Percentiles rank a stretch among this genome's conserved stretches.
Conservation (phyloP, 768 basidiomycete genomes). For the Termitomyces sp. region DNA sequence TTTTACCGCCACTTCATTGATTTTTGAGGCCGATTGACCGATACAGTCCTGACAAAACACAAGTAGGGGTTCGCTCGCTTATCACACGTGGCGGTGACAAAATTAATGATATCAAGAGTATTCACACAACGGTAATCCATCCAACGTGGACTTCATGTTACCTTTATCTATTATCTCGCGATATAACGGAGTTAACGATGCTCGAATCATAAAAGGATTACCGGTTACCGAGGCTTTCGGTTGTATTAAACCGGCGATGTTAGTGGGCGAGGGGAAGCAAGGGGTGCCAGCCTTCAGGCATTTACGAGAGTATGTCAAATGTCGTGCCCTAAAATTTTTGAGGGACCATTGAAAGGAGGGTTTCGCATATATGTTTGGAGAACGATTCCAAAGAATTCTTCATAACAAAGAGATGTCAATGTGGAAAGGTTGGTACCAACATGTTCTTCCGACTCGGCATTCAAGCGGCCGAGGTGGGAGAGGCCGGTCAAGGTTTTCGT, state of each 20-base stretch:
- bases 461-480: not conserved
- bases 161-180: constrained; percentile 2
- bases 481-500: not conserved
- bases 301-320: not conserved
- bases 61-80: not conserved
- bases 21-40: constrained; percentile 2
- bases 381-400: not conserved
- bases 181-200: not conserved
- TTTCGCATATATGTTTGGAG: not conserved
- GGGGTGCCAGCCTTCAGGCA: not conserved
- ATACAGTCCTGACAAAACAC: not conserved
- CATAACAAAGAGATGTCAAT: not conserved
- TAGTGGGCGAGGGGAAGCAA: not conserved
- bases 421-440: not conserved
- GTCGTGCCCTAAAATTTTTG: not conserved
- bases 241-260: not conserved
- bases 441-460: not conserved
- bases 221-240: not conserved
- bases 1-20: not conserved
- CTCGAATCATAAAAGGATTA: not conserved
- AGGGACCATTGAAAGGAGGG: too few relatives aligned
- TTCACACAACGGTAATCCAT: not conserved
- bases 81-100: not conserved
- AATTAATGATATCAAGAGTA: not conserved
- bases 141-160: constrained; percentile 3